A percentile compares a stretch with the other conserved stretches of the same genome.
These are phyloP conservation scores for Hymenoscyphus fructigenus DNA, from an alignment of 2,329 filamentous ascomycete genomes.

Conservation along the genomic window DNA sequence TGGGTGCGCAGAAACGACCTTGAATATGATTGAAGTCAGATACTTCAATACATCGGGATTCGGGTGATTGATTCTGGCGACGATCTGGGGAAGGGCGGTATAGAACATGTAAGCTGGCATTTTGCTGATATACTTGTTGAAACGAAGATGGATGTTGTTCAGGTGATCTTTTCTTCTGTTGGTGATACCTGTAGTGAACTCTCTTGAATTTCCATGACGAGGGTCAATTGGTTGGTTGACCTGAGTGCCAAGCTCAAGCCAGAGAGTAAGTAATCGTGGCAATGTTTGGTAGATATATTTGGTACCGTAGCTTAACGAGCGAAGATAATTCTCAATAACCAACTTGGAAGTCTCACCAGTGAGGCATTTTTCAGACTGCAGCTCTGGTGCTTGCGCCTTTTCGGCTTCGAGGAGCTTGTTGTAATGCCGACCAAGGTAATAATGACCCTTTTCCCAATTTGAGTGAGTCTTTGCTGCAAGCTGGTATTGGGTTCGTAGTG, in stretches of 20 bases:
- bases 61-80: slow-evolving; percentile 91
- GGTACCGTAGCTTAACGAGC: slow-evolving; percentile 82
- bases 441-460: slow-evolving; percentile 95
- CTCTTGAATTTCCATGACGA: slow-evolving; percentile 43
- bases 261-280: slow-evolving; percentile 86
- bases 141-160: slow-evolving; percentile 66
- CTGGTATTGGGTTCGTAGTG: slow-evolving; percentile 79
- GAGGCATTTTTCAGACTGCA: slow-evolving; percentile 74
- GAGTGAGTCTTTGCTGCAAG: slow-evolving; percentile 68
- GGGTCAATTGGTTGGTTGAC: slow-evolving; percentile 59
- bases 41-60: slow-evolving; percentile 75
- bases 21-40: slow-evolving; percentile 76
- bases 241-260: slow-evolving; percentile 85
- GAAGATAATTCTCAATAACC: slow-evolving; percentile 89
- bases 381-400: slow-evolving; percentile 70
- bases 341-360: slow-evolving; percentile 83
- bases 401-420: slow-evolving; percentile 93
- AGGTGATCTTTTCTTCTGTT: slow-evolving; percentile 64
- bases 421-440: slow-evolving; percentile 95
- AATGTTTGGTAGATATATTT: slow-evolving; percentile 97
- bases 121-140: slow-evolving; percentile 74
- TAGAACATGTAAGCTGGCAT: slow-evolving; percentile 79
- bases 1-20: slow-evolving; percentile 83
- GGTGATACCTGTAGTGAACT: slow-evolving; percentile 52
- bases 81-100: slow-evolving; percentile 83